Evolutionary conservation across 495 filamentous ascomycete species (phyloP).

Genomic region (Glonium stellatum): DNA sequence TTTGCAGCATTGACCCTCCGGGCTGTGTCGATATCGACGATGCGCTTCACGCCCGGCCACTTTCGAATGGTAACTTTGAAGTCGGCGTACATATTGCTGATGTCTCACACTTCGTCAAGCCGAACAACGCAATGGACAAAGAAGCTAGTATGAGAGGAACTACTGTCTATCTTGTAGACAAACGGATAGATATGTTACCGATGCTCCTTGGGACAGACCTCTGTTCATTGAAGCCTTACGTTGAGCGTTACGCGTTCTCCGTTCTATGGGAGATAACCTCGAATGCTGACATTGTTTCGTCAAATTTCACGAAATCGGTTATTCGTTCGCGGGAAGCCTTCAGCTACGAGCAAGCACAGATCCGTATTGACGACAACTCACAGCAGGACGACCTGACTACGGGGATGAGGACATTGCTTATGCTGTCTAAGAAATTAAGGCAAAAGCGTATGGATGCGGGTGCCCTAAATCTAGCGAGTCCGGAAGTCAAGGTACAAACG

Average conservation of each 20-base stretch:
- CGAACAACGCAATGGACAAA: slow-evolving; percentile 91
- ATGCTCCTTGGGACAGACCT: slow-evolving; percentile 91
- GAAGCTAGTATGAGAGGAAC: slow-evolving; percentile 91
- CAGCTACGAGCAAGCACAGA: slow-evolving; percentile 91
- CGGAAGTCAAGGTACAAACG: slow-evolving; percentile 87
- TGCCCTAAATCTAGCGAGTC: slow-evolving; percentile 87
- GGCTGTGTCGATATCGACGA: slow-evolving; percentile 98
- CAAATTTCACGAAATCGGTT: slow-evolving; percentile 89
- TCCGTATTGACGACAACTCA: slow-evolving; percentile 80
- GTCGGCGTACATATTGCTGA: slow-evolving; percentile 99
- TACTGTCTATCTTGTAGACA: slow-evolving; percentile 96
- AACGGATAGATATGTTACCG: slow-evolving; percentile 98
- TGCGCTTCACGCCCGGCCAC: slow-evolving; percentile 74
- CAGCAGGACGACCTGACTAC: slow-evolving; percentile 81
- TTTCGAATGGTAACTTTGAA: slow-evolving; percentile 92
- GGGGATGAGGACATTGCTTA: slow-evolving; percentile 81
- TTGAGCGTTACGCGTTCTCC: slow-evolving; percentile 95
- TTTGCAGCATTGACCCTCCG: slow-evolving; percentile 95
- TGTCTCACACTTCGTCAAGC: slow-evolving; percentile 96
- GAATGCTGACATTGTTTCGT: slow-evolving; percentile 73
- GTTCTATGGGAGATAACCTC: slow-evolving; percentile 87
- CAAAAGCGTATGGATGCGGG: slow-evolving; percentile 95
- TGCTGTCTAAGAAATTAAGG: slow-evolving; percentile 87
- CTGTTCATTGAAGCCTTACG: slow-evolving; percentile 94
- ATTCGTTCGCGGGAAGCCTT: slow-evolving; percentile 98